Evolutionary conservation across 176 grass and related monocot species (phyloP), one percentile per base, ranked within the genome.

Genomic region (Otatea glauca): DNA sequence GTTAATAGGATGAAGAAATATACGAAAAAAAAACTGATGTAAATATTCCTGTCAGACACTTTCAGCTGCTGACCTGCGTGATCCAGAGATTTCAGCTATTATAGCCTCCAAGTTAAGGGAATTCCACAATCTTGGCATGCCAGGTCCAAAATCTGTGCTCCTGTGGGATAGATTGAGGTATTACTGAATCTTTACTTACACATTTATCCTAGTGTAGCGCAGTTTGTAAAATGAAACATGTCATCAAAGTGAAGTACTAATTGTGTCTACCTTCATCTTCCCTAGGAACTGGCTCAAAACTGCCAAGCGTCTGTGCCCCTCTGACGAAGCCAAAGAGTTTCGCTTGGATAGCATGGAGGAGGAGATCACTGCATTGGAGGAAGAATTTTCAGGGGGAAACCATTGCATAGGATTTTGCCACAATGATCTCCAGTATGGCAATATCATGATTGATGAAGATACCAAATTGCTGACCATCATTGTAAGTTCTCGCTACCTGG

Each of bases 361-460:
- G 25, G 95, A 93, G 88, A 93, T 97, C 18, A n/a, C 34, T 50
- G 65, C 63, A 32, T 77, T 97, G 58, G 95, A 94, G 74, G 90
- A 86, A 17, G 77, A 88, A 79, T 60, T 94, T 47, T 84, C 86
- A 4, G 75, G 44, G 55, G 85, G 89, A 54, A 34, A 86, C 0
- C 88, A 92, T 34, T 78, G 37, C 50, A 54, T 82, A 76, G 92
- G 90, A 43, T 97, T 97, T 91, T 97, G 92, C 83, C 95, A 97
- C 87, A 97, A 97, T 64, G 95, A 98, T 76, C 92, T 98, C 60
- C 93, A 98, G 73, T 98, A 95, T 83, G 96, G 96, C 21, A 98
- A 98, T 70, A 93, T 98, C 73, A 98, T 98, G 96, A 98, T 98
- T 55, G 92, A 98, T 86, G 92, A 98, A 85, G 87, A 90, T 62